These are phyloP conservation scores for Fonsecaea pugnacius DNA, from an alignment of 2,329 filamentous ascomycete species.

Conservation along the genomic window DNA sequence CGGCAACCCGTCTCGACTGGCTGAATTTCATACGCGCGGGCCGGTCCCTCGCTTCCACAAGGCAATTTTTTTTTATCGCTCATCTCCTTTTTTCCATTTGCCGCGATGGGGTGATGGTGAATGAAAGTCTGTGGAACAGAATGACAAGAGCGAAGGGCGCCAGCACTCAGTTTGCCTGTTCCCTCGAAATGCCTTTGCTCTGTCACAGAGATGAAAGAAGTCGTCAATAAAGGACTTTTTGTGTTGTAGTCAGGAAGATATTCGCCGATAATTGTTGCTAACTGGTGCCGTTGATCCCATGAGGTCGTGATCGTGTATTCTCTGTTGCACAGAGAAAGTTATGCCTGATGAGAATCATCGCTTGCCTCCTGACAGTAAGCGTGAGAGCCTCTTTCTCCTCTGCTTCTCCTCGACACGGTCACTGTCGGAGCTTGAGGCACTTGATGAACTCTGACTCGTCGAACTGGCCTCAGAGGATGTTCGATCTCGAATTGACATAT, in stretches of 20 bases:
- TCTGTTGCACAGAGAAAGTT: background rate
- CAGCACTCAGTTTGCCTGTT: background rate
- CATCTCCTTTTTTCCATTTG: background rate
- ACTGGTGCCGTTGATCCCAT: constrained; percentile 6
- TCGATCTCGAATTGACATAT: constrained; percentile 37
- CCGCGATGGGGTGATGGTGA: background rate
- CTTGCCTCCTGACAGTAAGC: constrained; percentile 28
- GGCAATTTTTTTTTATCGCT: background rate
- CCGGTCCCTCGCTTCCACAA: constrained; percentile 12
- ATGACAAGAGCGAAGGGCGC: background rate
- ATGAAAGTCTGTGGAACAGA: background rate
- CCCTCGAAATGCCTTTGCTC: background rate
- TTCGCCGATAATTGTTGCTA: constrained; percentile 10
- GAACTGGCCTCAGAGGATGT: constrained; percentile 43
- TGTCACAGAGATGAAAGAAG: constrained; percentile 5
- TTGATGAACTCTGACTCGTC: constrained; percentile 43
- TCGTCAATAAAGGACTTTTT: constrained; percentile 16
- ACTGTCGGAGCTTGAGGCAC: constrained; percentile 22
- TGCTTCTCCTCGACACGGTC: constrained; percentile 28
- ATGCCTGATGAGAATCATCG: constrained; percentile 17
- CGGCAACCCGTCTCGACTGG: constrained; percentile 1
- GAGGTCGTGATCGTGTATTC: constrained; percentile 3
- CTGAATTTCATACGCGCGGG: constrained; percentile 8
- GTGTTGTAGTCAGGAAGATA: constrained; percentile 3
- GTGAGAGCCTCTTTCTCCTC: constrained; percentile 28